These are phyloP conservation scores for Chenopodium berlandieri DNA, from an alignment of 148 eudicot species.

Conservation along the genomic window DNA sequence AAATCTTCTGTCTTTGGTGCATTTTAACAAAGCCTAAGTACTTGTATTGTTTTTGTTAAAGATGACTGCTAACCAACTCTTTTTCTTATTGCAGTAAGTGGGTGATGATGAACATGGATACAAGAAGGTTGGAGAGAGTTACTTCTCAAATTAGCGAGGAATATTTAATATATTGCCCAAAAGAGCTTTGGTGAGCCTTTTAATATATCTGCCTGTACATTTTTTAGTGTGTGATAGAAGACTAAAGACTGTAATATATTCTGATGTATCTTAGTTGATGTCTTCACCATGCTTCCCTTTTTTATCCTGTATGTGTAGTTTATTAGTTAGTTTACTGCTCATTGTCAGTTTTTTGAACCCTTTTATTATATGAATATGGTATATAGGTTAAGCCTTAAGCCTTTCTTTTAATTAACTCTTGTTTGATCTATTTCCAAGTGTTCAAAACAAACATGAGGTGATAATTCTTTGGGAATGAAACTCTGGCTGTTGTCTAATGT, in stretches of 20 bases:
- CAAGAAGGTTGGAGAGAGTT: conserved; percentile 81
- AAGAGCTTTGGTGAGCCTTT: conserved; percentile 52
- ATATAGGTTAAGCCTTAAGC: too few relatives aligned
- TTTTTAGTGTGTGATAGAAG: neutral
- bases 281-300: neutral
- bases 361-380: neutral
- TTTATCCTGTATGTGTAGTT: neutral
- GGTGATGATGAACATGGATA: conserved; percentile 98
- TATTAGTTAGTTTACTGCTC: neutral
- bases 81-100: conserved; percentile 64
- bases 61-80: conserved; percentile 8
- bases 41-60: neutral
- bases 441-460: neutral
- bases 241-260: neutral
- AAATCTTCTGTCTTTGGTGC: too few relatives aligned
- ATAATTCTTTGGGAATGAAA: neutral
- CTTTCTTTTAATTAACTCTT: neutral
- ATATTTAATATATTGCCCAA: conserved; percentile 58
- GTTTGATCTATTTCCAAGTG: neutral
- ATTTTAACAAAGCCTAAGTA: too few relatives aligned
- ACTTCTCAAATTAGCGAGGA: conserved; percentile 71
- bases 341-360: neutral
- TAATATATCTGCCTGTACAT: neutral
- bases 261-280: neutral
- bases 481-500: neutral